Evolutionary conservation across 495 filamentous ascomycete species (phyloP).

Genomic region (Tuber aestivum): DNA sequence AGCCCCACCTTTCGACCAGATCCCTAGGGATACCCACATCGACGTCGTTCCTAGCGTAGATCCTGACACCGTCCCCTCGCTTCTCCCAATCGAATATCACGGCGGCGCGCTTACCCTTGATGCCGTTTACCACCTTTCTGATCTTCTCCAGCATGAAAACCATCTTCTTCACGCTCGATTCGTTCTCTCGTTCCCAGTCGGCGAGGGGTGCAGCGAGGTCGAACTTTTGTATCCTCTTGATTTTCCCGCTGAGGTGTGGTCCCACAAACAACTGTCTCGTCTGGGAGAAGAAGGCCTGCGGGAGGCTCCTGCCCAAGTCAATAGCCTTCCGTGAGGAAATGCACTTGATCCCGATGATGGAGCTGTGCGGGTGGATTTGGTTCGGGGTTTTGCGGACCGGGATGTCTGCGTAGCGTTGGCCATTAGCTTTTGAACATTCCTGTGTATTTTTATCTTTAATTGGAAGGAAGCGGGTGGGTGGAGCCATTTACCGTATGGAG

Average conservation of each 20-base stretch:
- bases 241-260: conserved; percentile 16
- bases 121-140: conserved; percentile 13
- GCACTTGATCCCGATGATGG: conserved; percentile 30
- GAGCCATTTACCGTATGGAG: not conserved
- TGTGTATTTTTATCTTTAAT: not conserved
- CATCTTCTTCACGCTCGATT: conserved; percentile 20
- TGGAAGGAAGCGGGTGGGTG: not conserved
- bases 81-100: conserved; percentile 19
- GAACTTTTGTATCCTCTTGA: conserved; percentile 24
- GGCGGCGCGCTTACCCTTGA: conserved; percentile 23
- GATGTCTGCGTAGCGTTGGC: not conserved
- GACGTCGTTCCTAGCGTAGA: conserved; percentile 16
- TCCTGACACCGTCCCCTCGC: conserved; percentile 19
- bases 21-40: conserved; percentile 19
- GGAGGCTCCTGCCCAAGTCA: conserved; percentile 21
- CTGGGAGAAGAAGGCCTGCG: conserved; percentile 34
- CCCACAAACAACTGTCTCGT: conserved; percentile 27
- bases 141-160: conserved; percentile 15
- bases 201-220: conserved; percentile 14
- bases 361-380: conserved; percentile 21
- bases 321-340: not conserved
- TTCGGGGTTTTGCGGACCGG: conserved; percentile 16
- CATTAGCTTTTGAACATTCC: not conserved
- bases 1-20: conserved; percentile 33
- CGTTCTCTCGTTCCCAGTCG: conserved; percentile 29